Conservation (phyloP, 2,329 filamentous ascomycete species). For the Microascus cirrosus region DNA sequence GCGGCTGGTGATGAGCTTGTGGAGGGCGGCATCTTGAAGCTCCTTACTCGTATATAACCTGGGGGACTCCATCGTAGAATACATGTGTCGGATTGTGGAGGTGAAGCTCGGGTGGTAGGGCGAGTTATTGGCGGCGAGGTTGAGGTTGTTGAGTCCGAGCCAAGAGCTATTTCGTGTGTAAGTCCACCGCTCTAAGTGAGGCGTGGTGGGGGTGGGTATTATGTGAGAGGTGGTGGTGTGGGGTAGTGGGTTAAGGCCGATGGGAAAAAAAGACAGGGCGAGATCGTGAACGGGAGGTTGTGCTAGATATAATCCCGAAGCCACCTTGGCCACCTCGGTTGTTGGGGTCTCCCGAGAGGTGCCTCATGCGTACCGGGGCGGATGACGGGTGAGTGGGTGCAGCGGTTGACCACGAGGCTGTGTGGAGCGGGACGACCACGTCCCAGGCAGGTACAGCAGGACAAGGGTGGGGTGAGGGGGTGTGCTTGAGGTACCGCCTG, state of each 20-base stretch:
- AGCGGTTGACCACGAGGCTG: constrained; percentile 4
- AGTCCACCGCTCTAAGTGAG: background rate
- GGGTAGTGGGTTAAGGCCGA: background rate
- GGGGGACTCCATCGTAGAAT: constrained; percentile 4
- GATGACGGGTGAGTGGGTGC: constrained; percentile 2
- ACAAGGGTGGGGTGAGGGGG: background rate
- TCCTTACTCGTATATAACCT: constrained; percentile 30
- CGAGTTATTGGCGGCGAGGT: background rate
- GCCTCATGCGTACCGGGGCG: background rate
- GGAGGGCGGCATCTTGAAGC: constrained; percentile 64
- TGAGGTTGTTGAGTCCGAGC: background rate
- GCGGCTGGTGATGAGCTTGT: constrained; percentile 68
- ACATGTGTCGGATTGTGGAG: background rate
- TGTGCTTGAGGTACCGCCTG: background rate
- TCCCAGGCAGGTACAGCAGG: constrained; percentile 1
- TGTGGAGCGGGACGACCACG: background rate
- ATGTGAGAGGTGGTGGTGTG: background rate
- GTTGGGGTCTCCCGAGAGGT: background rate
- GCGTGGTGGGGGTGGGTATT: background rate
- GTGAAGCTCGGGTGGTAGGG: background rate
- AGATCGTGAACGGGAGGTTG: background rate
- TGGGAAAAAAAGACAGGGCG: background rate
- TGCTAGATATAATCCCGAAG: constrained; percentile 1
- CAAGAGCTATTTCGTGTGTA: background rate
- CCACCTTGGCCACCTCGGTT: background rate